Evolutionary conservation across 2,329 filamentous ascomycete genomes (phyloP).

Genomic region (Didymella segeticola): DNA sequence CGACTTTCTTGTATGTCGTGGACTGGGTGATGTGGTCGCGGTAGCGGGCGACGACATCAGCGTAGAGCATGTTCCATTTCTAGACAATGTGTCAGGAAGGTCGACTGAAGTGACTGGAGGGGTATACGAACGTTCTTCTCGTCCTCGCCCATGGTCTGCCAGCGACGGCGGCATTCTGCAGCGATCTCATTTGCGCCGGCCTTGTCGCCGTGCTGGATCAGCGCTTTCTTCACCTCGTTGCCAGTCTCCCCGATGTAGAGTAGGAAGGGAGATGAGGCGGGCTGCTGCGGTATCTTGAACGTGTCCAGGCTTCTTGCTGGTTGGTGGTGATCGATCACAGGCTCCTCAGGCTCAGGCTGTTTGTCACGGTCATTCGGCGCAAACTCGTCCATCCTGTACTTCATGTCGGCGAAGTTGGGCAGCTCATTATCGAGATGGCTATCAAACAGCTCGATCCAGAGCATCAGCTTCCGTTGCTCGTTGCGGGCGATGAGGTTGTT

Average conservation of each 20-base stretch:
- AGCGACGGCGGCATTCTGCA: constrained; percentile 48
- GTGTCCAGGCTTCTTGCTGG: constrained; percentile 36
- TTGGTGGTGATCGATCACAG: constrained; percentile 15
- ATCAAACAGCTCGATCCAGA: constrained; percentile 71
- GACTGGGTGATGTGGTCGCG: constrained; percentile 48
- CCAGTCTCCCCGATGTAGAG: constrained; percentile 51
- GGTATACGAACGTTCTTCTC: constrained; percentile 46
- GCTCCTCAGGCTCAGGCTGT: constrained; percentile 16
- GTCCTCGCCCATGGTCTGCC: constrained; percentile 49
- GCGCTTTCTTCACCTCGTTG: constrained; percentile 47
- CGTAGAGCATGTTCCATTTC: constrained; percentile 53
- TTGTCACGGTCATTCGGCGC: constrained; percentile 28
- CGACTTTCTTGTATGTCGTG: constrained; percentile 45
- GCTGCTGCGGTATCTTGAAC: constrained; percentile 48
- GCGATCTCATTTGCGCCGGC: constrained; percentile 51
- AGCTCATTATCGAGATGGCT: constrained; percentile 55
- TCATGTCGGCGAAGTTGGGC: constrained; percentile 48
- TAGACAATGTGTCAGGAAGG: constrained; percentile 26
- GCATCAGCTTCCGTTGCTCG: constrained; percentile 68
- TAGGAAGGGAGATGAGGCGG: constrained; percentile 49
- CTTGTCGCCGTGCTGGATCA: constrained; percentile 46
- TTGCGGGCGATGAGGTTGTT: constrained; percentile 72
- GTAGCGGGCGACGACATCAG: constrained; percentile 49
- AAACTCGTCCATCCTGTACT: constrained; percentile 45
- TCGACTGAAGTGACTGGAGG: too few species aligned